Evolutionary conservation across 2,329 filamentous ascomycete species (phyloP).

Genomic region (Pleomassaria siparia): DNA sequence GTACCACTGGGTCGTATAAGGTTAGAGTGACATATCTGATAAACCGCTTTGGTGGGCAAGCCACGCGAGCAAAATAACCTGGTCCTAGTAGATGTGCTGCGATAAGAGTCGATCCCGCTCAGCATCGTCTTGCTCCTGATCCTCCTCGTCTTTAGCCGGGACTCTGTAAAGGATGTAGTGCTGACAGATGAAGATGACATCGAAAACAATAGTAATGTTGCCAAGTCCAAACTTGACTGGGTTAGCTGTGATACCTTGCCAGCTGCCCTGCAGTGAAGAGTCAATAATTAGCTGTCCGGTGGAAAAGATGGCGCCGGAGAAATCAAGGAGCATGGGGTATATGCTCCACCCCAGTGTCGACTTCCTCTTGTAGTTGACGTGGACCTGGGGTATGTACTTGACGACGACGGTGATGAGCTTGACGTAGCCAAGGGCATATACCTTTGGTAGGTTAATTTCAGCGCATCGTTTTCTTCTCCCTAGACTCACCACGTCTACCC

Average conservation of each 20-base stretch:
- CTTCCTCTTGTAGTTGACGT: constrained; percentile 79
- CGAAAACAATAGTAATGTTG: constrained; percentile 84
- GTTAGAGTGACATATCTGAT: no score
- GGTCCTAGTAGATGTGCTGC: constrained; percentile 9
- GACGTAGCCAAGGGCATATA: constrained; percentile 76
- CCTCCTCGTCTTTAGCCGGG: constrained; percentile 25
- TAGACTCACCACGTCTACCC: constrained; percentile 62
- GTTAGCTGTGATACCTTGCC: constrained; percentile 89
- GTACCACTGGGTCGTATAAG: no score
- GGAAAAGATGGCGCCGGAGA: constrained; percentile 78
- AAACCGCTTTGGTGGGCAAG: no score
- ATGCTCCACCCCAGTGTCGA: constrained; percentile 91
- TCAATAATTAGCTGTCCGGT: constrained; percentile 82
- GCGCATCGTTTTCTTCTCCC: background rate
- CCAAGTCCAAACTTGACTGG: constrained; percentile 86
- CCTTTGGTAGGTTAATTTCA: constrained; percentile 32
- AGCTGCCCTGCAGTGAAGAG: constrained; percentile 79
- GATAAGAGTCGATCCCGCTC: constrained; percentile 27
- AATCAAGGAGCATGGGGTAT: constrained; percentile 77
- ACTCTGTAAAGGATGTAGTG: constrained; percentile 77
- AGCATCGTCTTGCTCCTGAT: constrained; percentile 21
- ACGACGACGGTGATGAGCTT: constrained; percentile 86
- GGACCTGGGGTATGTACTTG: constrained; percentile 77
- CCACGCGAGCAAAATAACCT: no score
- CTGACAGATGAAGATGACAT: constrained; percentile 81